Percentiles rank a stretch among this genome's conserved stretches.
These are phyloP conservation scores for Ganoderma multipileum DNA, from an alignment of 1,284 basidiomycete genomes.

Conservation along the genomic window DNA sequence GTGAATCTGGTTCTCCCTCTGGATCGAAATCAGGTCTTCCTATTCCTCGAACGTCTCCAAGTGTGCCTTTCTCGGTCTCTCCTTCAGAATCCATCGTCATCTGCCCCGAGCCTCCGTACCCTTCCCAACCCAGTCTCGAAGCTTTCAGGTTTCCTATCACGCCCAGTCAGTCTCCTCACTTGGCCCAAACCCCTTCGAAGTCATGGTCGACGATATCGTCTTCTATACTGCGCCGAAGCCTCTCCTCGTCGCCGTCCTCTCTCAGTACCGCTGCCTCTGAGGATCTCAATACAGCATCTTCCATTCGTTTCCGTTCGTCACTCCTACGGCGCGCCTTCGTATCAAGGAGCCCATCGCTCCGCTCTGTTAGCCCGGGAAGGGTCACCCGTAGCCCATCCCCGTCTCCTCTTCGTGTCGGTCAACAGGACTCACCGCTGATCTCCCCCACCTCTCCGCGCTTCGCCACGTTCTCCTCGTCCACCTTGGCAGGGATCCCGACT, in stretches of 20 bases:
- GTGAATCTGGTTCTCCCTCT: conserved; percentile 9
- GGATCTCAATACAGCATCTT: conserved; percentile 19
- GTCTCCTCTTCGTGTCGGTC: not conserved
- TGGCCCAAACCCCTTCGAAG: conserved; percentile 15
- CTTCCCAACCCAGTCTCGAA: conserved; percentile 14
- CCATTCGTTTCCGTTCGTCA: conserved; percentile 24
- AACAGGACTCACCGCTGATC: not conserved
- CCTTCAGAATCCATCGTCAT: conserved; percentile 24
- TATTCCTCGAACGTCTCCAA: conserved; percentile 9
- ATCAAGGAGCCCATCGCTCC: conserved; percentile 19
- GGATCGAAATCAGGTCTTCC: conserved; percentile 3
- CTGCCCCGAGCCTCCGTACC: conserved; percentile 15
- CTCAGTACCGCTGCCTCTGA: conserved; percentile 20
- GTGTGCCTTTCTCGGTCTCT: conserved; percentile 13
- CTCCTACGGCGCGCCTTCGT: conserved; percentile 14
- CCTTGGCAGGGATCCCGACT: not conserved
- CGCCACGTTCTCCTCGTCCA: conserved; percentile 5
- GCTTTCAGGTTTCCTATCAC: conserved; percentile 5
- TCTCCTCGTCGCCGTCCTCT: conserved; percentile 29
- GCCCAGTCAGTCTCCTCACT: conserved; percentile 7
- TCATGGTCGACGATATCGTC: conserved; percentile 32
- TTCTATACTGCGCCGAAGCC: conserved; percentile 21
- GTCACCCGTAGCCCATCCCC: conserved; percentile 5
- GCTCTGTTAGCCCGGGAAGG: not conserved
- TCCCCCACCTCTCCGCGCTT: conserved; percentile 6